Conservation (phyloP, 2,329 filamentous ascomycete genomes). For the Thelonectria olida region DNA sequence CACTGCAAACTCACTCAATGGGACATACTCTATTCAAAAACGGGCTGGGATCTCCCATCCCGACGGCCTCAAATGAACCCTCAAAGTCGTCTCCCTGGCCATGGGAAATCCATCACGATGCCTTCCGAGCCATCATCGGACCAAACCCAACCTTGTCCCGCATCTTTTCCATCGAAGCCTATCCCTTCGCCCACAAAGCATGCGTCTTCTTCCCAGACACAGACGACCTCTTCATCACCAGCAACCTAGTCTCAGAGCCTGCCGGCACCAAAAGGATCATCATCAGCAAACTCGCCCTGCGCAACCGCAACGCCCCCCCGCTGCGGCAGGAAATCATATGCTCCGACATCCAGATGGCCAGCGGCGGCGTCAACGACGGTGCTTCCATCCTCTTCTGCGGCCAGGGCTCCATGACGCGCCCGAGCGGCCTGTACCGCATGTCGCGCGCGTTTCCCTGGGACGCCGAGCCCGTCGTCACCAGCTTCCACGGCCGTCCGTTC, state of each 20-base stretch:
- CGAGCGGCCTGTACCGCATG: slow-evolving; percentile 44
- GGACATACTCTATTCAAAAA: too few relatives aligned
- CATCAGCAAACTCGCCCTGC: slow-evolving; percentile 39
- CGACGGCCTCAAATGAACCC: too few relatives aligned
- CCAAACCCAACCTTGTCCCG: neutral
- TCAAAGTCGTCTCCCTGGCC: neutral
- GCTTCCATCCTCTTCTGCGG: slow-evolving; percentile 50
- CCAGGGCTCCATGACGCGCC: slow-evolving; percentile 42
- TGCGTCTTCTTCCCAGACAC: slow-evolving; percentile 42
- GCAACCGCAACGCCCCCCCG: neutral
- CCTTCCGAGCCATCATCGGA: neutral
- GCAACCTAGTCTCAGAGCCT: slow-evolving; percentile 39
- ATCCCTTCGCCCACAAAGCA: slow-evolving; percentile 59
- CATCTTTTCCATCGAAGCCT: slow-evolving; percentile 22
- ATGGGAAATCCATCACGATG: neutral
- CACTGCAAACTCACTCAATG: too few relatives aligned
- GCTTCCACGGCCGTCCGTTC: slow-evolving; percentile 54
- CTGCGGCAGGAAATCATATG: slow-evolving; percentile 38
- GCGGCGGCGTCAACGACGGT: slow-evolving; percentile 57
- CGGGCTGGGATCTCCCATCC: too few relatives aligned
- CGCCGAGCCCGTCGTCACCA: slow-evolving; percentile 42
- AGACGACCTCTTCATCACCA: slow-evolving; percentile 43
- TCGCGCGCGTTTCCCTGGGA: slow-evolving; percentile 40
- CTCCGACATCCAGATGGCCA: slow-evolving; percentile 51
- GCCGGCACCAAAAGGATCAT: slow-evolving; percentile 33